Base-by-base conservation (phyloP, 768 basidiomycete genomes). In the Lentinula aciculospora region DNA sequence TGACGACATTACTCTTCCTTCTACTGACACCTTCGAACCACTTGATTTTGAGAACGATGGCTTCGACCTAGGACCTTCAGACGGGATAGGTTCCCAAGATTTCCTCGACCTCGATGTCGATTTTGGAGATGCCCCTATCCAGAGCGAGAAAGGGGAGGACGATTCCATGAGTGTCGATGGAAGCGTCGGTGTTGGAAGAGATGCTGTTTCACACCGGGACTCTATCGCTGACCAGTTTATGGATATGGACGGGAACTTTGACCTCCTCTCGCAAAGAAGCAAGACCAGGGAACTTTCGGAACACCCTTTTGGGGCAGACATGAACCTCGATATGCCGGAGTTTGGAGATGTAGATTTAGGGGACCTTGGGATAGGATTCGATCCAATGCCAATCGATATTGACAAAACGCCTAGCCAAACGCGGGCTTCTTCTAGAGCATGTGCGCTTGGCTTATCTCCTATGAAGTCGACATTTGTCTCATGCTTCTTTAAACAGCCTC, bases 1-100 rank as follows among this genome's bases (percentile, higher is more conserved):
- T 54, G 90, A 90, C 9, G 94, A 96, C 62, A 94, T 96, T 65
- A 96, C 93, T 0, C 88, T 96, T 37, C 82, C 85, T 46, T 84
- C 83, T 36, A 82, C 84, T 1, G 86, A 91, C 58, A 87, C 91
- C 66, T 83, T 88, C 61, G 74, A 80, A 54, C 78, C 82, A 49
- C 81, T 86, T 62, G 88, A 85, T 67, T 67, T 84, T 31, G 82
- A 84, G 55, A 72, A 71, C 40, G 87, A 85, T 63, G 84, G 84
- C n/a, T 90, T 90, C 60, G 90, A 89, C 64, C 79, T 92, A 46
- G 89, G 87, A 3, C 86, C 86, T 15, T 81, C 82, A 0, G 89
- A 88, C 25, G 92, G 90, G 32, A 90, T 94, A 62, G 92, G 89
- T 21, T 93, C 92, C 2, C 88, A 92, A 67, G 91, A 91, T 67